Evolutionary conservation across 2,329 filamentous ascomycete species (phyloP).

Genomic region (Phialemonium atrogriseum): DNA sequence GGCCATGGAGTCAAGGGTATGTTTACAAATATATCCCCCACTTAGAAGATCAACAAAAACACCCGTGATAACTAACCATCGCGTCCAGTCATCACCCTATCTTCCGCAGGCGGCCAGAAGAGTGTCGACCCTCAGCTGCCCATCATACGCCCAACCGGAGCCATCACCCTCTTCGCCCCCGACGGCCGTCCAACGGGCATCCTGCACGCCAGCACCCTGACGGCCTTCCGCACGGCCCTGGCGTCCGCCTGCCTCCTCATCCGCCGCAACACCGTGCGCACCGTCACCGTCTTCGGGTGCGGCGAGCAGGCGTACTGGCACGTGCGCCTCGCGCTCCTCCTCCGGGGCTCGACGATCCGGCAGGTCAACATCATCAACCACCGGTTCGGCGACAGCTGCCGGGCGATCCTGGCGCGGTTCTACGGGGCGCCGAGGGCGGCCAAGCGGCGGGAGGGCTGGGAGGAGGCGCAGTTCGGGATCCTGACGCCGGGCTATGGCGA

Average conservation of each 20-base stretch:
- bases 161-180: conserved; percentile 59
- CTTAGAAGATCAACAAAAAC: conserved; percentile 1
- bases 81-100: conserved; percentile 52
- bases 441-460: conserved; percentile 54
- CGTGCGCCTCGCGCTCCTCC: conserved; percentile 70
- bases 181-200: conserved; percentile 57
- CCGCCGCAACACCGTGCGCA: conserved; percentile 62
- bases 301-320: conserved; percentile 95
- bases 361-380: conserved; percentile 80
- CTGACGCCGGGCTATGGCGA: conserved; percentile 65
- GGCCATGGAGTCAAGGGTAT: conserved; percentile 64
- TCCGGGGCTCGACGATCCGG: conserved; percentile 62
- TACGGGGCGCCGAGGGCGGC: conserved; percentile 30
- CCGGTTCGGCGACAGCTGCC: conserved; percentile 51
- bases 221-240: conserved; percentile 72
- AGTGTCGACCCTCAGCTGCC: conserved; percentile 20
- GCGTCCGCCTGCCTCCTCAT: conserved; percentile 58
- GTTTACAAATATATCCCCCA: background rate
- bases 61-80: conserved; percentile 4
- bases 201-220: conserved; percentile 65
- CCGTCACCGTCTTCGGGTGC: conserved; percentile 75
- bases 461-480: conserved; percentile 57
- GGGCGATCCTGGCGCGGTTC: conserved; percentile 41
- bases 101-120: conserved; percentile 26
- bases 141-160: conserved; percentile 48